phyloP scores from a whole-genome alignment of 2,329 filamentous ascomycete genomes.

The Penicillium verrucosum region DNA sequence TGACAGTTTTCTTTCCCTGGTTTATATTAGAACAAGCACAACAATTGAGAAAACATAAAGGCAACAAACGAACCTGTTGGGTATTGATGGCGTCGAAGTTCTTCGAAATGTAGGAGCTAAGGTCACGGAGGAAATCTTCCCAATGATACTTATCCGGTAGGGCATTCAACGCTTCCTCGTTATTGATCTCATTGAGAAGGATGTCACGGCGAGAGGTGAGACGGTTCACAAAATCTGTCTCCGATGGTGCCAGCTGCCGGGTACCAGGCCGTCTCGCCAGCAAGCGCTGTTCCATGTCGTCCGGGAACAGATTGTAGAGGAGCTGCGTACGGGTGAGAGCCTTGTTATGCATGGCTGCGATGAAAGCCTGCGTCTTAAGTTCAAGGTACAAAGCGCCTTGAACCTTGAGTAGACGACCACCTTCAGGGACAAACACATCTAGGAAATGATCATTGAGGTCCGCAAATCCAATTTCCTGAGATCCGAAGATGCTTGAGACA shows the following conservation, averaged over 20 bases:
- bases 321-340: slow-evolving; percentile 55
- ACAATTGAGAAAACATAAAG: neutral
- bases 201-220: slow-evolving; percentile 55
- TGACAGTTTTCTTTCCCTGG: slow-evolving; percentile 40
- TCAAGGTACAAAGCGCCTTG: slow-evolving; percentile 61
- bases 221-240: slow-evolving; percentile 58
- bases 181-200: slow-evolving; percentile 54
- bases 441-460: slow-evolving; percentile 63
- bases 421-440: slow-evolving; percentile 61
- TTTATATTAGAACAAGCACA: slow-evolving; percentile 19
- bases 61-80: slow-evolving; percentile 40
- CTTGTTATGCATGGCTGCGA: slow-evolving; percentile 57
- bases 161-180: slow-evolving; percentile 47
- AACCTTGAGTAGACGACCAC: slow-evolving; percentile 56
- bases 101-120: slow-evolving; percentile 58
- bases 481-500: slow-evolving; percentile 61
- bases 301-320: slow-evolving; percentile 59
- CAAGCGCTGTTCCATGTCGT: slow-evolving; percentile 54
- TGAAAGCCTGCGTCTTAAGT: slow-evolving; percentile 65
- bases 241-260: slow-evolving; percentile 54
- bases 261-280: slow-evolving; percentile 54
- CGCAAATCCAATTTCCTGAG: slow-evolving; percentile 62
- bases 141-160: slow-evolving; percentile 61
- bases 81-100: slow-evolving; percentile 53
- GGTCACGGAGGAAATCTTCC: slow-evolving; percentile 60